Percentiles rank a stretch among this genome's conserved stretches.
These are phyloP conservation scores for Dorcoceras hygrometricum DNA, from an alignment of 257 asterid species.

Conservation along the genomic window DNA sequence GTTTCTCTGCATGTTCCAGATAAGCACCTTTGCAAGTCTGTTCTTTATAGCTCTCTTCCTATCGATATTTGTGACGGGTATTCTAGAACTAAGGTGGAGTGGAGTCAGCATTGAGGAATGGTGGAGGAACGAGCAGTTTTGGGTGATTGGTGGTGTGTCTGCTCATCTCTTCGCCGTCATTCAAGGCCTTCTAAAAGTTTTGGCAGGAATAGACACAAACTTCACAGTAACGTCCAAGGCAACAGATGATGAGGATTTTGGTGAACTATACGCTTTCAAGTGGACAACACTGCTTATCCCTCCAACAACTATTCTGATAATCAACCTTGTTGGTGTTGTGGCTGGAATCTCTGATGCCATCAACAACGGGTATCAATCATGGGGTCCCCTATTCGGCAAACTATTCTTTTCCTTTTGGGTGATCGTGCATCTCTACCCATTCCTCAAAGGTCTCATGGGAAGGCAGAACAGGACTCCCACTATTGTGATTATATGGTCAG, in stretches of 20 bases:
- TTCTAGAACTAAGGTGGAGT: slow-evolving; percentile 89
- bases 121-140: slow-evolving; percentile 98
- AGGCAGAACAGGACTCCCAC: slow-evolving; percentile 89
- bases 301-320: slow-evolving; percentile 75
- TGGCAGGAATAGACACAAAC: slow-evolving; percentile 89
- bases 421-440: slow-evolving; percentile 85
- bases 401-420: slow-evolving; percentile 96
- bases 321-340: slow-evolving; percentile 87
- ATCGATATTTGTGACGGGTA: slow-evolving; percentile 76
- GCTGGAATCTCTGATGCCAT: slow-evolving; percentile 92
- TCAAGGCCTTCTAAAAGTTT: slow-evolving; percentile 72
- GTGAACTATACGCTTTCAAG: slow-evolving; percentile 77
- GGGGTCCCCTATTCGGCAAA: slow-evolving; percentile 93
- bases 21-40: slow-evolving; percentile 87
- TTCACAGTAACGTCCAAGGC: slow-evolving; percentile 90
- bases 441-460: slow-evolving; percentile 91
- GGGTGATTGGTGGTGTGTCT: slow-evolving; percentile 95
- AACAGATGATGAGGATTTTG: slow-evolving; percentile 76
- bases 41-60: slow-evolving; percentile 89
- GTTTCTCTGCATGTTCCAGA: slow-evolving; percentile 41
- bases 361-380: slow-evolving; percentile 76
- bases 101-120: slow-evolving; percentile 96
- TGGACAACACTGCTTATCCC: slow-evolving; percentile 96
- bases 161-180: slow-evolving; percentile 88
- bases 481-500: slow-evolving; percentile 81